These are phyloP conservation scores for Colletotrichum gloeosporioides DNA, from an alignment of 2,329 filamentous ascomycete genomes.

Conservation along the genomic window DNA sequence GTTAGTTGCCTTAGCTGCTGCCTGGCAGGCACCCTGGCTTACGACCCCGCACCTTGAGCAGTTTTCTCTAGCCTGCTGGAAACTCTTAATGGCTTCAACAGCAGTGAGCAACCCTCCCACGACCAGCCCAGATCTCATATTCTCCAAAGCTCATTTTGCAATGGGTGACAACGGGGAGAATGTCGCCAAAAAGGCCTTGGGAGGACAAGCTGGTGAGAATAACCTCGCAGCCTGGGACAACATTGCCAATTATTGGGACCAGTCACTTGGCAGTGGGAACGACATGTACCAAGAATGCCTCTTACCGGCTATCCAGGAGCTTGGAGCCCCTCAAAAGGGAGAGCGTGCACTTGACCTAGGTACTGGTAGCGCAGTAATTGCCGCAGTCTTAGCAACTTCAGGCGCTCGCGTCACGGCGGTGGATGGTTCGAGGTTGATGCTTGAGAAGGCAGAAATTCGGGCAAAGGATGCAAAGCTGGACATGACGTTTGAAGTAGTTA, in stretches of 20 bases:
- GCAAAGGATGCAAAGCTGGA: too few relatives aligned
- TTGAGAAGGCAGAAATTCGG: too few relatives aligned
- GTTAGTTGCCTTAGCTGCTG: too few relatives aligned
- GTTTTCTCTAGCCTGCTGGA: background rate
- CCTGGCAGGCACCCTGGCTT: background rate
- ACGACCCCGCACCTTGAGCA: background rate
- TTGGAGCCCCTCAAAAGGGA: background rate
- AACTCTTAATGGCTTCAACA: background rate
- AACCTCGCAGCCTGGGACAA: background rate
- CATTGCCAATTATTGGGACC: background rate
- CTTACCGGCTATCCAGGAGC: background rate
- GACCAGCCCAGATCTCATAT: background rate
- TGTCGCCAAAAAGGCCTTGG: background rate
- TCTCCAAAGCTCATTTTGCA: background rate
- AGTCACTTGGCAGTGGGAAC: background rate
- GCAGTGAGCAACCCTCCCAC: background rate
- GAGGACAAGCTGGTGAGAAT: background rate
- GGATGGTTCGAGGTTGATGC: too few relatives aligned
- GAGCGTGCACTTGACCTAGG: background rate
- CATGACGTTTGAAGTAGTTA: too few relatives aligned
- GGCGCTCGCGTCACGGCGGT: too few relatives aligned
- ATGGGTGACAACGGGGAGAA: background rate
- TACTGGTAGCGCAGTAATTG: too few relatives aligned
- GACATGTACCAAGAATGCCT: background rate
- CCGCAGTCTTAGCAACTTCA: too few relatives aligned